Evolutionary conservation across 2,329 filamentous ascomycete genomes (phyloP).

Genomic region (Paraphoma chrysanthemicola): DNA sequence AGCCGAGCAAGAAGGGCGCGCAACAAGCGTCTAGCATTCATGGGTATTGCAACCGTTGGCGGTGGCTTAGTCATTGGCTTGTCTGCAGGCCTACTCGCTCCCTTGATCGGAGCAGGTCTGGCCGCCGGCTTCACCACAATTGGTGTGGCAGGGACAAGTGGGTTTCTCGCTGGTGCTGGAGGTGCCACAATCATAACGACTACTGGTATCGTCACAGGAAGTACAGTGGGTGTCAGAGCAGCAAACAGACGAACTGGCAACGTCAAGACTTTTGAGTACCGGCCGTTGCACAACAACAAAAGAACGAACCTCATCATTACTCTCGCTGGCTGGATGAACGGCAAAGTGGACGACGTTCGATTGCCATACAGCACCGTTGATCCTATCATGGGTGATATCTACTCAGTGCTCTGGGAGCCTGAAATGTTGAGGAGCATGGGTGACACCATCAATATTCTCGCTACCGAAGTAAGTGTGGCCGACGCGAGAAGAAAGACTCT

Average conservation of each 20-base stretch:
- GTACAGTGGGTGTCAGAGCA: slow-evolving; percentile 83
- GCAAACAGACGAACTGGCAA: slow-evolving; percentile 88
- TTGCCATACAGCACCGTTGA: slow-evolving; percentile 96
- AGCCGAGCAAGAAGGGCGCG: slow-evolving; percentile 79
- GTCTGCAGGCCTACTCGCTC: slow-evolving; percentile 88
- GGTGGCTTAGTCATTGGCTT: slow-evolving; percentile 94
- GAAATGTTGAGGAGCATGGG: slow-evolving; percentile 98
- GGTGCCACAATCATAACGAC: slow-evolving; percentile 95
- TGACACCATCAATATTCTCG: slow-evolving; percentile 97
- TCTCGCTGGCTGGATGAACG: slow-evolving; percentile 97
- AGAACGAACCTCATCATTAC: slow-evolving; percentile 94
- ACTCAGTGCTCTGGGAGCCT: slow-evolving; percentile 96
- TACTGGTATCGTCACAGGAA: slow-evolving; percentile 82
- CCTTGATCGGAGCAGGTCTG: slow-evolving; percentile 90
- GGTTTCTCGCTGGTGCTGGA: slow-evolving; percentile 89
- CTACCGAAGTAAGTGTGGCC: slow-evolving; percentile 77
- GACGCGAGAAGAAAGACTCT: slow-evolving; percentile 29
- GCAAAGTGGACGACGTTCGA: slow-evolving; percentile 95
- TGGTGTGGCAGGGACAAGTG: slow-evolving; percentile 85
- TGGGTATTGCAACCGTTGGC: slow-evolving; percentile 95
- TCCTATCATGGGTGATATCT: slow-evolving; percentile 97
- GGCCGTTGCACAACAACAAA: slow-evolving; percentile 97
- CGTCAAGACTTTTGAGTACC: slow-evolving; percentile 96
- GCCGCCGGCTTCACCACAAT: slow-evolving; percentile 96
- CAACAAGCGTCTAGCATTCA: slow-evolving; percentile 87